phyloP scores from a whole-genome alignment of 1,284 basidiomycete genomes.

The Pseudomicrostroma phylloplanum region DNA sequence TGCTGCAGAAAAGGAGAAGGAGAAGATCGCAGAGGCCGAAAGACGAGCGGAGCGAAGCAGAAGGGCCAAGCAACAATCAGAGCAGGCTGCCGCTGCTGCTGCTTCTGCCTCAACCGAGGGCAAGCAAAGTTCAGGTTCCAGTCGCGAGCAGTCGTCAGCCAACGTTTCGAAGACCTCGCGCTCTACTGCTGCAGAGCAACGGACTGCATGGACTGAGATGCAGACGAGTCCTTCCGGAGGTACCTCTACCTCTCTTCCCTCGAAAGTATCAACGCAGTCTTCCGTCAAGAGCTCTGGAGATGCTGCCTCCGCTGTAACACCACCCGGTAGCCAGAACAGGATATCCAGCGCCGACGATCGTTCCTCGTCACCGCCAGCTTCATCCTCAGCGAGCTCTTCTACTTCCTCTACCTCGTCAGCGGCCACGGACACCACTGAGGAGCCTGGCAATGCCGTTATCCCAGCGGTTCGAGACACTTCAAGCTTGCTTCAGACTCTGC shows the following conservation, averaged over 20 bases:
- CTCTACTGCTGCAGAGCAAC: not conserved
- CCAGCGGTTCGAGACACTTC: conserved; percentile 27
- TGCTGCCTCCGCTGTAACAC: not conserved
- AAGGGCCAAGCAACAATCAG: not conserved
- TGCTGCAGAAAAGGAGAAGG: conserved; percentile 5
- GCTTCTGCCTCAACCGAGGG: not conserved
- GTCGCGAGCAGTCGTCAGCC: not conserved
- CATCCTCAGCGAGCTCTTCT: not conserved
- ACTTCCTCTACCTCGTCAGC: not conserved
- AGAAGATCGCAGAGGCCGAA: conserved; percentile 8
- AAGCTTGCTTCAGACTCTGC: conserved; percentile 28
- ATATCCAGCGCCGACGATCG: not conserved
- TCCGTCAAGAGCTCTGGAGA: not conserved
- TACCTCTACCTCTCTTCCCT: not conserved
- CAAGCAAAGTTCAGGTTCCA: not conserved
- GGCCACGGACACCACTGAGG: not conserved
- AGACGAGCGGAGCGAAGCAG: not conserved
- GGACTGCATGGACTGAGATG: not conserved
- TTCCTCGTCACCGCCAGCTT: not conserved
- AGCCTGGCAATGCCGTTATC: not conserved
- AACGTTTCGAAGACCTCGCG: not conserved
- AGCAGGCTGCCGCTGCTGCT: not conserved
- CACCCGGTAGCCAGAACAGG: not conserved
- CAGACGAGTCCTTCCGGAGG: not conserved
- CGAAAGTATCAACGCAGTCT: not conserved